Evolutionary conservation across 2,329 filamentous ascomycete species (phyloP), one percentile per base, ranked within the genome.

Genomic region (Penicillium sp.): DNA sequence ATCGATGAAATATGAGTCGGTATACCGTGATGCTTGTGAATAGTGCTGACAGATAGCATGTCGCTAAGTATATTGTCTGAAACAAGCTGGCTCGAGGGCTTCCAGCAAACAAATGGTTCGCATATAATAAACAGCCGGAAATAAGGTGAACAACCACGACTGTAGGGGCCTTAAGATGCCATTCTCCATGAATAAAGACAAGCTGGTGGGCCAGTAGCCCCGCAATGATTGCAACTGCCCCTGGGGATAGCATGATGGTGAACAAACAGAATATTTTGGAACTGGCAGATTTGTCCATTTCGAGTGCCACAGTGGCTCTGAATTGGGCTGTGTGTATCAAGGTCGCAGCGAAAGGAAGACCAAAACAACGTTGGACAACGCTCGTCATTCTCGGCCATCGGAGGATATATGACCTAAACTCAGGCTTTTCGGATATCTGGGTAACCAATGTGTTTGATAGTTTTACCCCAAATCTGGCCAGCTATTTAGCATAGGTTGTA

Each of bases 101-200:
- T 45, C 15, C 18, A 8, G 8, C n/a, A 21, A 51, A 6, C 1
- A 21, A n/a, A 23, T 31, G 5, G 8, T 13, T 31, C 5, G 25
- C 40, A 9, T 5, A 46, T 21, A 37, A 25, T 23, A 51, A 9
- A 10, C 3, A 7, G 1, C 4, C 5, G n/a, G 2, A 15, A 37
- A 51, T 8, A 15, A 40, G 4, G 21, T 52, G 50, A 13, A 39
- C 0, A 9, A 27, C 9, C 12, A 48, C 44, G 1, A 56, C 50
- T 3, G 8, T 18, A 6, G 54, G 38, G 6, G 29, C 50, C 10
- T 34, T 45, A 0, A 56, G 44, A 40, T 56, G 54, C 54, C 54
- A 56, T 34, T 56, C 54, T n/a, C 54, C 54, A 4, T 46, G 37
- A 29, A 56, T 53, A 40, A 53, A 56, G 15, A 53, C 31, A 13